Conservation (phyloP, 768 basidiomycete species). For the Mycena galopus region DNA sequence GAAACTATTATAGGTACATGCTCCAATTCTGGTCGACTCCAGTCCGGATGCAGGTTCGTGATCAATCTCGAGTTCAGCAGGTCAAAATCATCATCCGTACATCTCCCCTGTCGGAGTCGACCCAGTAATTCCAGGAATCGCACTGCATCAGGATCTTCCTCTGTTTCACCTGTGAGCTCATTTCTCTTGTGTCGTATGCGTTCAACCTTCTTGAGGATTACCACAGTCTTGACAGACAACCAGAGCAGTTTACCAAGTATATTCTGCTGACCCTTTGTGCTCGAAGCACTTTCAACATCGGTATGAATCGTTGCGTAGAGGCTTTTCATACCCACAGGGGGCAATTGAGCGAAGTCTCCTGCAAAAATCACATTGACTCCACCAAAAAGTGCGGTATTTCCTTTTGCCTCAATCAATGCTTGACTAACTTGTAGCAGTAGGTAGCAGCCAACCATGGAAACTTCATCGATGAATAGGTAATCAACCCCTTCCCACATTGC, state of each 20-base stretch:
- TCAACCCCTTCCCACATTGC: too few relatives aligned
- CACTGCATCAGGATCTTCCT: constrained; percentile 45
- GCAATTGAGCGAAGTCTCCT: too few relatives aligned
- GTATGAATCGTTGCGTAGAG: neutral
- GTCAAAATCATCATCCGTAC: constrained; percentile 41
- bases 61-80: constrained; percentile 34
- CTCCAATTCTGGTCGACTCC: constrained; percentile 35
- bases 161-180: constrained; percentile 14
- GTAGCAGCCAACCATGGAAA: neutral
- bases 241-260: constrained; percentile 47
- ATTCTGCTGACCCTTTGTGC: constrained; percentile 29
- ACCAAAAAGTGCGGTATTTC: too few relatives aligned
- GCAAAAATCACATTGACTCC: too few relatives aligned
- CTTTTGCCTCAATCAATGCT: too few relatives aligned
- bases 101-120: constrained; percentile 43
- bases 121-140: constrained; percentile 41
- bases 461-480: neutral
- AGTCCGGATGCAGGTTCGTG: neutral
- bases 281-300: constrained; percentile 16
- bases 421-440: neutral
- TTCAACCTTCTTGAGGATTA: constrained; percentile 41
- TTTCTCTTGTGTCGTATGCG: neutral
- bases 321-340: neutral
- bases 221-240: constrained; percentile 38
- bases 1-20: constrained; percentile 52